phyloP scores from a whole-genome alignment of 192 early-diverging fungal species.

The Gorgonomyces haynaldii region DNA sequence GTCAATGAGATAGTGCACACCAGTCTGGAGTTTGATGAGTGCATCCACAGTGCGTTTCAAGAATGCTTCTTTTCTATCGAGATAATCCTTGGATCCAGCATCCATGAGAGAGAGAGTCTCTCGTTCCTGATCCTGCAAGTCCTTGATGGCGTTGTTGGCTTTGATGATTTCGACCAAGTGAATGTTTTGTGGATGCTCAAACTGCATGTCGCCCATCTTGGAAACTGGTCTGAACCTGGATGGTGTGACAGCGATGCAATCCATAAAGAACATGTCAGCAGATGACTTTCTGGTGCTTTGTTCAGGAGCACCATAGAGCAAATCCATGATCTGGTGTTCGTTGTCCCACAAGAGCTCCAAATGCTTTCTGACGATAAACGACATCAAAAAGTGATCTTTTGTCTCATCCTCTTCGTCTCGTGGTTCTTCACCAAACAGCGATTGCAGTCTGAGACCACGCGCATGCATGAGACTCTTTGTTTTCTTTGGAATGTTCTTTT shows the following conservation, averaged over 20 bases:
- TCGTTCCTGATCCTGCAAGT: constrained; percentile 14
- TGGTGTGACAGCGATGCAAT: constrained; percentile 82
- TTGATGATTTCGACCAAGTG: constrained; percentile 75
- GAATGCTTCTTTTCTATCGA: constrained; percentile 11
- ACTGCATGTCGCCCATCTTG: constrained; percentile 75
- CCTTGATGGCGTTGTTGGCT: constrained; percentile 53
- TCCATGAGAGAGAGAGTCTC: neutral
- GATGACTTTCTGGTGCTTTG: constrained; percentile 22
- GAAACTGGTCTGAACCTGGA: constrained; percentile 88
- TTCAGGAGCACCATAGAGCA: constrained; percentile 62
- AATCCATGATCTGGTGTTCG: constrained; percentile 61
- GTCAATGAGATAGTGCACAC: constrained; percentile 90
- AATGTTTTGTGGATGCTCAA: constrained; percentile 94
- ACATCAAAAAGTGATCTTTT: constrained; percentile 40
- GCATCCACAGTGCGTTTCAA: constrained; percentile 31
- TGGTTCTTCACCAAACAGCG: constrained; percentile 21
- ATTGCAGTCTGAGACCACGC: constrained; percentile 36
- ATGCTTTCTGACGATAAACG: constrained; percentile 68
- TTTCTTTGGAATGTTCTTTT: constrained; percentile 58
- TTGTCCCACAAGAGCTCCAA: constrained; percentile 64
- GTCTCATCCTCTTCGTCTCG: constrained; percentile 6
- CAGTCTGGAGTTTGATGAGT: constrained; percentile 77
- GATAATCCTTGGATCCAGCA: constrained; percentile 13
- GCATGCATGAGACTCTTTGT: constrained; percentile 45
- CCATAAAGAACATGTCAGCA: constrained; percentile 87